Percentiles rank a stretch among this genome's conserved stretches.
These are phyloP conservation scores for Ophiostoma ips DNA, from an alignment of 2,329 filamentous ascomycete genomes.

Conservation along the genomic window DNA sequence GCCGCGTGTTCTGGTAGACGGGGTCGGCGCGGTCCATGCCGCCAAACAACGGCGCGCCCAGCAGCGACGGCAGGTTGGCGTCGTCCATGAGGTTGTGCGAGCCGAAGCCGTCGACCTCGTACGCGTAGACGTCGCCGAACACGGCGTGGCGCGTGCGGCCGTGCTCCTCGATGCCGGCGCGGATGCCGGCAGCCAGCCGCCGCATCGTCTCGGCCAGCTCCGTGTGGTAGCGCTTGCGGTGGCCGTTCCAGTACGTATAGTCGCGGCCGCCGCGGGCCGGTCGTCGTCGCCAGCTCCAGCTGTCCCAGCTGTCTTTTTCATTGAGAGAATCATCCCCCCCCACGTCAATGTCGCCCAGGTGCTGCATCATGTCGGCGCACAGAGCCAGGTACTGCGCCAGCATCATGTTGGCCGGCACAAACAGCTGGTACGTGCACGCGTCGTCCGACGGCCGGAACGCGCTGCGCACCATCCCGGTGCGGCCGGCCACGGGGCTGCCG, in stretches of 20 bases:
- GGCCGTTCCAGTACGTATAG: conserved; percentile 4
- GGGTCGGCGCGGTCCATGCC: conserved; percentile 39
- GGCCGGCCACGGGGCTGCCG: conserved; percentile 58
- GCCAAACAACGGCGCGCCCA: conserved; percentile 45
- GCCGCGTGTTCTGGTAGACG: conserved; percentile 46
- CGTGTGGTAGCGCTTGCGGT: conserved; percentile 4
- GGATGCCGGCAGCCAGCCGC: conserved; percentile 6
- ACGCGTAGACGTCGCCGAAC: conserved; percentile 36
- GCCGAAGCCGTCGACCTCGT: conserved; percentile 60
- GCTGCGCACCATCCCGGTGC: conserved; percentile 56
- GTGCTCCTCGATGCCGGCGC: conserved; percentile 12
- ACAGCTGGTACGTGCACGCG: conserved; percentile 61
- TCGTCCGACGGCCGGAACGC: conserved; percentile 72
- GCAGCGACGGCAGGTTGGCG: conserved; percentile 49
- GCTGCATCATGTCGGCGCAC: conserved; percentile 24
- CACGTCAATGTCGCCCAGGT: conserved; percentile 10
- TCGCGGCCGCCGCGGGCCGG: not conserved
- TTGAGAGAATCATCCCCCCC: no score
- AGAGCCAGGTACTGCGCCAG: conserved; percentile 39
- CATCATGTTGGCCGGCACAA: conserved; percentile 68
- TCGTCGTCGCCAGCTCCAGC: not conserved
- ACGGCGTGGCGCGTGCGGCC: conserved; percentile 8
- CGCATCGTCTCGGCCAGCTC: conserved; percentile 7
- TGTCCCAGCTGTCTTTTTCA: conserved; percentile 18
- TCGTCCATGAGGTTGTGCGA: conserved; percentile 49